These are phyloP conservation scores for Oryza punctata DNA, from an alignment of 176 grass and related monocot genomes.

Conservation along the genomic window DNA sequence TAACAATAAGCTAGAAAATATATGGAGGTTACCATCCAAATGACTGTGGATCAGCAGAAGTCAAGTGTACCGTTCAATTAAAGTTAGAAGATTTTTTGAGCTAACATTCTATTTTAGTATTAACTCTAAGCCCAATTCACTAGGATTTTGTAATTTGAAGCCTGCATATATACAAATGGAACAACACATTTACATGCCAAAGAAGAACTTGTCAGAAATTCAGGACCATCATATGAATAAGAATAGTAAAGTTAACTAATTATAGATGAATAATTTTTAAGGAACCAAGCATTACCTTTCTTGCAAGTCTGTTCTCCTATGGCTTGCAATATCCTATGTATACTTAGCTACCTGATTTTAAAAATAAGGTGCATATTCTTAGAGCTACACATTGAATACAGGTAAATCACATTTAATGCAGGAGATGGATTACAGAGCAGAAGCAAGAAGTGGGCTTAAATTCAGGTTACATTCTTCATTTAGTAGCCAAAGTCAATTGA, in stretches of 20 bases:
- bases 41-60: neutral
- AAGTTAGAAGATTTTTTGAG: neutral
- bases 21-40: neutral
- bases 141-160: neutral
- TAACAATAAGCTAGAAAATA: conserved; percentile 12
- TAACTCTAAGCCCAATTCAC: neutral
- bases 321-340: conserved; percentile 22
- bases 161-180: neutral
- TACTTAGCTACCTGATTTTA: conserved; percentile 2
- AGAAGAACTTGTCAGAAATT: neutral
- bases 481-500: conserved; percentile 20
- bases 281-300: neutral
- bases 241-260: neutral
- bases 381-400: conserved; percentile 99
- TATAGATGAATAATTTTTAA: neutral
- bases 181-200: neutral
- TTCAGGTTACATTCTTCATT: conserved; percentile 74
- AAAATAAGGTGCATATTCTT: conserved; percentile 60
- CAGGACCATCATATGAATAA: neutral
- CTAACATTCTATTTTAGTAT: neutral
- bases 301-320: conserved; percentile 10
- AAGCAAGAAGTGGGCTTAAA: conserved; percentile 89
- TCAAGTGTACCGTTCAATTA: neutral
- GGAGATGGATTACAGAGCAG: conserved; percentile 99
- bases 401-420: conserved; percentile 99